A percentile compares a stretch with the other conserved stretches of the same genome.
These are phyloP conservation scores for Aspergillus hiratsukae DNA, from an alignment of 2,329 filamentous ascomycete species.

Conservation along the genomic window DNA sequence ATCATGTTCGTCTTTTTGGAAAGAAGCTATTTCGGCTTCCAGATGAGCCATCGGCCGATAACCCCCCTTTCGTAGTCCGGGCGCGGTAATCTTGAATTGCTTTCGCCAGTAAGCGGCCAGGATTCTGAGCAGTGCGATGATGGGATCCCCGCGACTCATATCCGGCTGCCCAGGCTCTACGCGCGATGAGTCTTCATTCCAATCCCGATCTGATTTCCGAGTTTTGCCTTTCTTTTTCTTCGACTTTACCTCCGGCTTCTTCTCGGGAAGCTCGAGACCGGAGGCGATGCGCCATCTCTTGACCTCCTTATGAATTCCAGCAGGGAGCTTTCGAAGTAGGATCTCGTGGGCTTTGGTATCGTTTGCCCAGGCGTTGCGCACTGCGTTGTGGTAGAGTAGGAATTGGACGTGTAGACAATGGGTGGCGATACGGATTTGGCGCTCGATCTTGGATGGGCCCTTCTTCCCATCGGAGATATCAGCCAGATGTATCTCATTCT, in stretches of 20 bases:
- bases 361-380: constrained; percentile 79
- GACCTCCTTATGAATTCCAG: constrained; percentile 65
- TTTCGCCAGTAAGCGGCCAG: constrained; percentile 87
- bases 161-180: constrained; percentile 68
- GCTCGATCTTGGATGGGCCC: constrained; percentile 78
- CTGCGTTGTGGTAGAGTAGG: constrained; percentile 82
- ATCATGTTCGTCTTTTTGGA: constrained; percentile 60
- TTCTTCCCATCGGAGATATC: constrained; percentile 67
- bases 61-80: constrained; percentile 80
- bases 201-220: constrained; percentile 55
- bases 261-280: constrained; percentile 51
- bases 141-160: constrained; percentile 76
- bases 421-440: constrained; percentile 69
- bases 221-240: constrained; percentile 39
- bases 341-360: constrained; percentile 71
- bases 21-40: constrained; percentile 68
- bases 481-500: constrained; percentile 52
- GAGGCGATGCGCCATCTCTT: constrained; percentile 68
- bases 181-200: constrained; percentile 64
- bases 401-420: constrained; percentile 87
- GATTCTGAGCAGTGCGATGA: constrained; percentile 69
- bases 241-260: constrained; percentile 37
- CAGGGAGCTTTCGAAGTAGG: constrained; percentile 68
- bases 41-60: constrained; percentile 76
- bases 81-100: constrained; percentile 69